phyloP scores from a whole-genome alignment of 2,329 filamentous ascomycete species.

The Phaeosphaeriaceae sp. region DNA sequence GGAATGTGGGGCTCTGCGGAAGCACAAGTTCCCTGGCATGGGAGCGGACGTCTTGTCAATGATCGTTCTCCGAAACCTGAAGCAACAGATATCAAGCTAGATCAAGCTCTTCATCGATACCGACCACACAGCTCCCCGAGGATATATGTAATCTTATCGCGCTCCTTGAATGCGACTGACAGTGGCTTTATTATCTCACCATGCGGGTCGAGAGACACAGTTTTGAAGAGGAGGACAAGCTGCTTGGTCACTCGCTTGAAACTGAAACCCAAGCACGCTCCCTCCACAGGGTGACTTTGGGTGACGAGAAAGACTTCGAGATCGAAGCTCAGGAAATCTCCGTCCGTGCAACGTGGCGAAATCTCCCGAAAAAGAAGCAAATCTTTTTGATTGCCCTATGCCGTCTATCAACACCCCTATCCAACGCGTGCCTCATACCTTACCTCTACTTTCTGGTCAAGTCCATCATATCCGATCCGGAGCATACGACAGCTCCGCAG shows the following conservation, averaged over 20 bases:
- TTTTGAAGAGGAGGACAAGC: conserved; percentile 18
- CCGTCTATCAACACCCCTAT: conserved; percentile 79
- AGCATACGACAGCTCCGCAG: conserved; percentile 60
- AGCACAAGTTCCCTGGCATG: neutral
- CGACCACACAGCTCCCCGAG: no score
- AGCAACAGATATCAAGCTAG: no score
- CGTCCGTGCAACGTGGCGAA: conserved; percentile 67
- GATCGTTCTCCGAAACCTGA: no score
- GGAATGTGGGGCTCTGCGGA: neutral
- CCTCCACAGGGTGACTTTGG: neutral
- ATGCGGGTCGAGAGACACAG: conserved; percentile 11
- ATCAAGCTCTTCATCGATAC: no score
- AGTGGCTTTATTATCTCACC: neutral
- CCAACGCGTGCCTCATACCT: conserved; percentile 67
- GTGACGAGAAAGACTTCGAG: neutral
- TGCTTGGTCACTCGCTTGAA: conserved; percentile 15
- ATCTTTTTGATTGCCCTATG: conserved; percentile 78
- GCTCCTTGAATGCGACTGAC: no score
- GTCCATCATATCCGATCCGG: conserved; percentile 62
- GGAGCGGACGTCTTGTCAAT: neutral
- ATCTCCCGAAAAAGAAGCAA: conserved; percentile 77
- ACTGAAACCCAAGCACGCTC: neutral
- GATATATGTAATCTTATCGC: no score
- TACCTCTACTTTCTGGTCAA: conserved; percentile 88
- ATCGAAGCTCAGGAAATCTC: conserved; percentile 9